Conservation (phyloP, 169 alveolate genomes). For the Plasmodium gonderi region DNA sequence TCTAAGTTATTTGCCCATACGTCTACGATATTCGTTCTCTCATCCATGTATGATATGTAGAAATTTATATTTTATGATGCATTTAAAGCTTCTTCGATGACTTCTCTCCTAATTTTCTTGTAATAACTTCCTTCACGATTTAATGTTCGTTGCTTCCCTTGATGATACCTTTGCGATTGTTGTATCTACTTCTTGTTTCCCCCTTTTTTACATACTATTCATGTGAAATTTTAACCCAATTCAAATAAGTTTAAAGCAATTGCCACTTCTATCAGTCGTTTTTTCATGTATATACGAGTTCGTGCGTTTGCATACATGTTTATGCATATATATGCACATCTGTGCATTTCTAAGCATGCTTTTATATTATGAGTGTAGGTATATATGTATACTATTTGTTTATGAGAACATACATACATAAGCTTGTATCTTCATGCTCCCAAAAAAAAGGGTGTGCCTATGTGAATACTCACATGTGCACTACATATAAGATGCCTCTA, state of each 20-base stretch:
- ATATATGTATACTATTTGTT: not conserved
- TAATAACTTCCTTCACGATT: not conserved
- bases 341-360: not conserved
- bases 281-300: constrained; percentile 2
- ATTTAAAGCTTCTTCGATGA: not conserved
- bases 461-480: not conserved
- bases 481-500: not conserved
- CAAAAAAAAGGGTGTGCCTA: too few relatives aligned
- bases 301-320: constrained; percentile 4
- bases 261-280: not conserved
- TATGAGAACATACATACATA: not conserved
- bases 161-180: not conserved
- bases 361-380: not conserved
- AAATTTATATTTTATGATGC: constrained; percentile 12
- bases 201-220: constrained; percentile 4
- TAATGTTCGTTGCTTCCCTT: not conserved
- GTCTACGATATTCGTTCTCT: constrained; percentile 87
- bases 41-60: constrained; percentile 83
- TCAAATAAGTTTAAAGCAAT: not conserved
- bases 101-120: not conserved
- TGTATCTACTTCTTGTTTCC: not conserved
- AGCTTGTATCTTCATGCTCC: too few relatives aligned
- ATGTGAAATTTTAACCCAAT: not conserved
- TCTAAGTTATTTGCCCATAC: constrained; percentile 91
- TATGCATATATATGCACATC: constrained; percentile 5